phyloP scores from a whole-genome alignment of 345 rosid species.

The Dipteronia dyeriana region DNA sequence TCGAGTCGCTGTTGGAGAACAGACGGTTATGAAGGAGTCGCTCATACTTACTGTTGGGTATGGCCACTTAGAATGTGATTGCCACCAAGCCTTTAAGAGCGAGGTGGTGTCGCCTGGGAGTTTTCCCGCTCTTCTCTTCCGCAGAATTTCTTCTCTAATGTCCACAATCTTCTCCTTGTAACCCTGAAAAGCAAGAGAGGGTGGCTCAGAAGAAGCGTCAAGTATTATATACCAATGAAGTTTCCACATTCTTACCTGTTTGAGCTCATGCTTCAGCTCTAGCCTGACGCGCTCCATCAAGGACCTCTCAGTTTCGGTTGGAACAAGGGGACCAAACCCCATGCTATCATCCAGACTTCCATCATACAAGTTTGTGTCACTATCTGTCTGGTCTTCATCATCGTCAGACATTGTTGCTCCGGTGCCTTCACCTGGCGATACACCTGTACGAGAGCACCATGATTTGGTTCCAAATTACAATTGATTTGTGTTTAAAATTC shows the following conservation, averaged over 20 bases:
- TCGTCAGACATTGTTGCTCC: conserved; percentile 93
- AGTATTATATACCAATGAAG: neutral
- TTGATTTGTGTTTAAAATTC: no score
- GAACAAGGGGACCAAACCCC: conserved; percentile 88
- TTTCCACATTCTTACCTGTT: conserved; percentile 52
- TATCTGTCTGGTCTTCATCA: conserved; percentile 74
- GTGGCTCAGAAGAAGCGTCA: conserved; percentile 18
- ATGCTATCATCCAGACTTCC: conserved; percentile 59
- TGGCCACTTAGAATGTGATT: conserved; percentile 90
- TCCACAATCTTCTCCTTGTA: conserved; percentile 91
- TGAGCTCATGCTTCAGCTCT: conserved; percentile 87
- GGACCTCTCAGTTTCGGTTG: conserved; percentile 80
- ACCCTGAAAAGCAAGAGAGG: conserved; percentile 37
- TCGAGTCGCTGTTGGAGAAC: neutral
- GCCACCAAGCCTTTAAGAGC: conserved; percentile 87
- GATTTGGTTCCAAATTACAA: conserved; percentile 6
- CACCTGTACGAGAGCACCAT: conserved; percentile 45
- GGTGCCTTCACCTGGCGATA: conserved; percentile 76
- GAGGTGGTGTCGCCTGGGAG: conserved; percentile 87
- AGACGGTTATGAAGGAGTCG: neutral
- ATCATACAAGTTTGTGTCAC: conserved; percentile 56
- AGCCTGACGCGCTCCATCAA: conserved; percentile 87
- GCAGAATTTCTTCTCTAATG: conserved; percentile 82
- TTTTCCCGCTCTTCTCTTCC: conserved; percentile 90
- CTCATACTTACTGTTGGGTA: conserved; percentile 70